A percentile compares a stretch with the other conserved stretches of the same genome.
Evolutionary conservation across 768 basidiomycete species (phyloP).

Genomic region (Exsudoporus frostii): DNA sequence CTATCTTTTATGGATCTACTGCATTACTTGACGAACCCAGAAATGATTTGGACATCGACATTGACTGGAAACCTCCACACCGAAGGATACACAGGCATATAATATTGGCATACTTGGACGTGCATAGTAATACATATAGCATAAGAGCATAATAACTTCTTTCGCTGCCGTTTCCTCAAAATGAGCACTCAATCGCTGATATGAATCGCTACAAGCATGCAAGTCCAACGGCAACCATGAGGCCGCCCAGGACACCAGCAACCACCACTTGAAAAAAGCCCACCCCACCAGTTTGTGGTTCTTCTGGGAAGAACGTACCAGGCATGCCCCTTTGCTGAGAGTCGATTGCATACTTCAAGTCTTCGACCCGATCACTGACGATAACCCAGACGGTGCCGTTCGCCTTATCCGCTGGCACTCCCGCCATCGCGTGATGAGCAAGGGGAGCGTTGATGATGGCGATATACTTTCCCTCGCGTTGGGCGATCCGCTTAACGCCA

Average conservation of each 20-base stretch:
- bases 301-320: slow-evolving; percentile 26
- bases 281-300: slow-evolving; percentile 13
- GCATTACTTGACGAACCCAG: not conserved
- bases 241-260: slow-evolving; percentile 32
- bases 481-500: slow-evolving; percentile 24
- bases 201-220: slow-evolving; percentile 32
- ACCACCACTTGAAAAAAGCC: slow-evolving; percentile 32
- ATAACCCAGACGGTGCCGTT: slow-evolving; percentile 30
- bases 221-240: slow-evolving; percentile 30
- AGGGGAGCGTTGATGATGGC: slow-evolving; percentile 27
- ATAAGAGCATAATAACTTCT: slow-evolving; percentile 8
- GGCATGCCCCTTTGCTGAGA: slow-evolving; percentile 33
- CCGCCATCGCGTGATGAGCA: slow-evolving; percentile 22
- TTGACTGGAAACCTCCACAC: not conserved
- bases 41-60: not conserved
- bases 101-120: slow-evolving; percentile 10
- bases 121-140: slow-evolving; percentile 12
- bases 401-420: slow-evolving; percentile 16
- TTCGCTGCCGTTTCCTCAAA: not conserved
- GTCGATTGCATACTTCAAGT: slow-evolving; percentile 32
- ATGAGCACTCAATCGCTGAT: not conserved
- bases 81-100: slow-evolving; percentile 18
- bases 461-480: slow-evolving; percentile 31
- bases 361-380: slow-evolving; percentile 32
- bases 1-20: slow-evolving; percentile 1